Base-by-base conservation (phyloP, 176 grass and related monocot genomes). In the Musa acuminata region DNA sequence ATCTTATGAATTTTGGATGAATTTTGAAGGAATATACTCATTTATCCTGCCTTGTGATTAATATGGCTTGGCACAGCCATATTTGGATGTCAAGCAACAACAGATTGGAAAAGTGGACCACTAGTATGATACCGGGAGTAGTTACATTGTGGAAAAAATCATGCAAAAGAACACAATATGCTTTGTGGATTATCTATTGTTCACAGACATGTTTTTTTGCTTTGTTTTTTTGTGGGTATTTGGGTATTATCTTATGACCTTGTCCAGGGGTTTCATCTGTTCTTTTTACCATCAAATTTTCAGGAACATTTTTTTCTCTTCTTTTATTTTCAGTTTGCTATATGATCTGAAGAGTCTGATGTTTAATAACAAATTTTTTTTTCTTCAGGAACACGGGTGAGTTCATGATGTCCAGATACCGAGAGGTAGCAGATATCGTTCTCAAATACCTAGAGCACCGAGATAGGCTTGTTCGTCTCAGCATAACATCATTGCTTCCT, bases 341-440 rank as follows among this genome's bases (percentile, higher is more conserved):
- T 17, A 62, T 62, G 35, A 43, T 43, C 35, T 43, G 35, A 43
- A 43, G 35, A 60, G 8, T 60, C 16, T n/a, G n/a, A n/a, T 81
- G 29, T 77, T 82, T 76, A 73, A 69, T 77, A 60, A 43, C 9
- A 43, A 60, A 63, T 80, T 27, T 9, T 64, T 78, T 73, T 13
- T 14, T 20, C 51, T 82, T 62, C 80, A 98, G 95, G 86, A 98
- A 98, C 79, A 98, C 95, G 3, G 95, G 95, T 43, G 95, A 98
- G 80, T 98, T 98, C 82, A 98, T 98, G 95, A 98, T 98, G 95
- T 98, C 95, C 54, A 90, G 95, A 69, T 98, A 98, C 77, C 91
- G 90, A 84, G 95, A 98, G 87, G 90, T 98, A 72, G 95, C 95
- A 52, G 95, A 98, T 87, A 98, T 98, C 75, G 90, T 98, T 71